A percentile compares a stretch with the other conserved stretches of the same genome.
Conservation (phyloP, 2,329 filamentous ascomycete genomes). For the Alternaria burnsii region DNA sequence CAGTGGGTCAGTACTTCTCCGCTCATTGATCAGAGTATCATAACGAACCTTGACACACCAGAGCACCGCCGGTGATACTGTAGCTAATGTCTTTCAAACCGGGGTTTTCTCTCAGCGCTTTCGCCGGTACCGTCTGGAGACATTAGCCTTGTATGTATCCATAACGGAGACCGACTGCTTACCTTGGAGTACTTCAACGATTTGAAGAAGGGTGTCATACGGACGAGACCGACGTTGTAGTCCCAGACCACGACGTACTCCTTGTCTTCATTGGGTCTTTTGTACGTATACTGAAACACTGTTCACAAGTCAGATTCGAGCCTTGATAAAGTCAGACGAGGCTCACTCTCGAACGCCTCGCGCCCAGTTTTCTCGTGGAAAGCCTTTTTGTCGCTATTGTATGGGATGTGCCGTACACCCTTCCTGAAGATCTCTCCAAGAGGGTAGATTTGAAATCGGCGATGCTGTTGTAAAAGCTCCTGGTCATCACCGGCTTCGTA, state of each 20-base stretch:
- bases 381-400: conserved; percentile 92
- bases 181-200: conserved; percentile 89
- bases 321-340: neutral
- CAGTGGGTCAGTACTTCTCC: conserved; percentile 15
- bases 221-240: conserved; percentile 91
- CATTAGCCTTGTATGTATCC: conserved; percentile 20
- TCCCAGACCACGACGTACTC: conserved; percentile 92
- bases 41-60: conserved; percentile 75
- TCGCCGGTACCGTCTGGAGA: conserved; percentile 81
- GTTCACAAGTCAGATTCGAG: conserved; percentile 17
- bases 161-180: conserved; percentile 36
- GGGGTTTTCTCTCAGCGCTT: conserved; percentile 73
- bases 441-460: conserved; percentile 71
- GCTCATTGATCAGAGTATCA: neutral
- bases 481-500: conserved; percentile 69
- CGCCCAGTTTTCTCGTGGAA: conserved; percentile 87
- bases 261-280: conserved; percentile 68
- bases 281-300: conserved; percentile 89
- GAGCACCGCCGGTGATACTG: conserved; percentile 91
- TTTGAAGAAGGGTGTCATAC: conserved; percentile 95
- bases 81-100: conserved; percentile 90
- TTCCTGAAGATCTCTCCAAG: conserved; percentile 65
- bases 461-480: conserved; percentile 65
- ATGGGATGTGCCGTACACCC: conserved; percentile 76
- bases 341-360: conserved; percentile 85